These are phyloP conservation scores for Erucastrum elatum DNA, from an alignment of 345 rosid species.

Conservation along the genomic window DNA sequence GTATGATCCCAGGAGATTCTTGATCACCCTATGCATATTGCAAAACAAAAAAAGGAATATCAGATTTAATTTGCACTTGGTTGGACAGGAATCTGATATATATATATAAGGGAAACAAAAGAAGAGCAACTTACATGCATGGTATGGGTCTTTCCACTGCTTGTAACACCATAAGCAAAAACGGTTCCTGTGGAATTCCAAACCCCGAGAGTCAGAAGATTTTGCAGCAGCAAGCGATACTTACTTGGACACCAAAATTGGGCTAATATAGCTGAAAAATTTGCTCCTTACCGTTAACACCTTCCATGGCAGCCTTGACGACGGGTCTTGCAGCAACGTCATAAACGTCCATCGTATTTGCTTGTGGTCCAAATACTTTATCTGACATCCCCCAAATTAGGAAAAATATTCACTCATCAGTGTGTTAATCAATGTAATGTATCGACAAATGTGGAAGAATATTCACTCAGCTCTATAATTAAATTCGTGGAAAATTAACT, in stretches of 20 bases:
- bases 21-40: constrained; percentile 81
- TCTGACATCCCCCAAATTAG: constrained; percentile 48
- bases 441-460: too few species aligned
- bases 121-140: constrained; percentile 58
- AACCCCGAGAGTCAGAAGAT: not conserved
- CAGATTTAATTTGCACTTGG: not conserved
- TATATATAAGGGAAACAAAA: too few species aligned
- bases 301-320: constrained; percentile 98
- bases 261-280: too few species aligned
- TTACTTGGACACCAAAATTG: not conserved
- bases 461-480: too few species aligned
- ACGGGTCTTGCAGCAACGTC: constrained; percentile 96
- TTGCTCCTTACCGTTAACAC: constrained; percentile 62
- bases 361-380: constrained; percentile 85
- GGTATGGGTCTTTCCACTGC: constrained; percentile 99
- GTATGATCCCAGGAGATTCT: constrained; percentile 91
- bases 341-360: constrained; percentile 78
- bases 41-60: constrained; percentile 17
- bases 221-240: not conserved
- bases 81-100: not conserved
- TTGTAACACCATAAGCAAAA: constrained; percentile 98
- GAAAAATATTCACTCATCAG: not conserved
- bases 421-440: not conserved
- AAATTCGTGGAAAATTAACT: not conserved
- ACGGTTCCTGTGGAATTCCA: constrained; percentile 70